A percentile compares a stretch with the other conserved stretches of the same genome.
Conservation (phyloP, 306 rosid species). For the Inga leiocalycina region DNA sequence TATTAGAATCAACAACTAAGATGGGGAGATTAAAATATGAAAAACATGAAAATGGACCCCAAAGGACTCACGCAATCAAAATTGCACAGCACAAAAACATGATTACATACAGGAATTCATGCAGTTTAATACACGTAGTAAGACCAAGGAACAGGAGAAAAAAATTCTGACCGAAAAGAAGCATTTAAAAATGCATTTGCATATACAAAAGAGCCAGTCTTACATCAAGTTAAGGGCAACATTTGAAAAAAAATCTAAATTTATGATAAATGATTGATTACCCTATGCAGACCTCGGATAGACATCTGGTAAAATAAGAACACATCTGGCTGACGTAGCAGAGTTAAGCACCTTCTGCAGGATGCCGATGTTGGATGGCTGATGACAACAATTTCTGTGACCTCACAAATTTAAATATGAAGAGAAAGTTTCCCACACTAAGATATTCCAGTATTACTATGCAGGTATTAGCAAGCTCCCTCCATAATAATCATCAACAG, state of each 20-base stretch:
- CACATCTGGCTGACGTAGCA: slow-evolving; percentile 15
- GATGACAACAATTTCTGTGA: slow-evolving; percentile 17
- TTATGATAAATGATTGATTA: slow-evolving; percentile 13
- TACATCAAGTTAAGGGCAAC: neutral
- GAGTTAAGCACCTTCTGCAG: slow-evolving; percentile 35
- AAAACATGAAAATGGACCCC: neutral
- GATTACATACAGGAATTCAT: slow-evolving; percentile 1
- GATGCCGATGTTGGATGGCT: slow-evolving; percentile 20
- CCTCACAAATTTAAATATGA: slow-evolving; percentile 26
- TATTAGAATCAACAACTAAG: slow-evolving; percentile 18
- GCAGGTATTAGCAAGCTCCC: slow-evolving; percentile 64
- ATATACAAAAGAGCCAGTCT: neutral
- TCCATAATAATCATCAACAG: slow-evolving; percentile 76
- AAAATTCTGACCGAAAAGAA: neutral
- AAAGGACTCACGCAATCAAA: slow-evolving; percentile 7
- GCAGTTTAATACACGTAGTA: slow-evolving; percentile 12
- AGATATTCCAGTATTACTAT: slow-evolving; percentile 31
- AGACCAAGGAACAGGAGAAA: slow-evolving; percentile 8
- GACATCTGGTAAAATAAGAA: slow-evolving; percentile 30
- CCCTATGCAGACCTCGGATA: slow-evolving; percentile 16
- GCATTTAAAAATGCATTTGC: slow-evolving; percentile 9
- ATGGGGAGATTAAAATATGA: neutral
- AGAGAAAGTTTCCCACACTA: slow-evolving; percentile 19
- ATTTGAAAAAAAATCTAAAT: slow-evolving; percentile 5
- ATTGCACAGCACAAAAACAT: slow-evolving; percentile 11